These are phyloP conservation scores for Tinospora cordifolia DNA, from an alignment of 164 flowering plant species.

Conservation along the genomic window DNA sequence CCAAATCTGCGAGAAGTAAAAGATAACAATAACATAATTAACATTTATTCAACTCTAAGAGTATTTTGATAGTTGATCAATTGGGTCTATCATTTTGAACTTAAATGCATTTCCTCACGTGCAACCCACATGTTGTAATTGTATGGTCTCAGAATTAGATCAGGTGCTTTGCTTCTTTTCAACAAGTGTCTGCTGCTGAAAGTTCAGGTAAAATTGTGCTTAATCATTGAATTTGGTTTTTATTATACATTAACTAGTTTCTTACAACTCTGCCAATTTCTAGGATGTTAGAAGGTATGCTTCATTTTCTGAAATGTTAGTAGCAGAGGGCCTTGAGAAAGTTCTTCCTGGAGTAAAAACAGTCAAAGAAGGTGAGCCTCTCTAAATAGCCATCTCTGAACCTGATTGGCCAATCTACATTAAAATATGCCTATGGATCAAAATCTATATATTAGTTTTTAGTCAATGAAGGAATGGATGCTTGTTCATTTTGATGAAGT, in stretches of 20 bases:
- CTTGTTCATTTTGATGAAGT: too few relatives aligned
- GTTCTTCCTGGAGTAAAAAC: conserved; percentile 70
- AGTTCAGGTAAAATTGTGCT: conserved; percentile 50
- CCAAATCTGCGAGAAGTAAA: too few relatives aligned
- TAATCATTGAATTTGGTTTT: neutral
- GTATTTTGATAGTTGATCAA: neutral
- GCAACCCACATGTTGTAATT: too few relatives aligned
- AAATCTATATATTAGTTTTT: neutral
- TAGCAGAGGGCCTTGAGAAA: conserved; percentile 44
- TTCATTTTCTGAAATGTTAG: conserved; percentile 71
- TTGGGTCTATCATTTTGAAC: neutral
- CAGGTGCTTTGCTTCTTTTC: conserved; percentile 54
- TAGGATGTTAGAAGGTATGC: conserved; percentile 54
- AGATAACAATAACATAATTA: too few relatives aligned
- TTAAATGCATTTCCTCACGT: neutral
- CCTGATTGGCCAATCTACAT: neutral
- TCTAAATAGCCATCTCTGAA: neutral
- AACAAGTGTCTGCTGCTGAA: conserved; percentile 58
- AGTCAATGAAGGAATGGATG: too few relatives aligned
- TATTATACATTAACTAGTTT: conserved; percentile 2
- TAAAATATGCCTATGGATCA: neutral
- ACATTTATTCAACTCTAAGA: neutral
- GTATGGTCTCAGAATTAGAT: conserved; percentile 50
- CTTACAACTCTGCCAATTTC: conserved; percentile 7
- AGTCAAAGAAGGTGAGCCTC: conserved; percentile 58